phyloP scores from a whole-genome alignment of 2,329 filamentous ascomycete species.

The Colletotrichum tofieldiae region DNA sequence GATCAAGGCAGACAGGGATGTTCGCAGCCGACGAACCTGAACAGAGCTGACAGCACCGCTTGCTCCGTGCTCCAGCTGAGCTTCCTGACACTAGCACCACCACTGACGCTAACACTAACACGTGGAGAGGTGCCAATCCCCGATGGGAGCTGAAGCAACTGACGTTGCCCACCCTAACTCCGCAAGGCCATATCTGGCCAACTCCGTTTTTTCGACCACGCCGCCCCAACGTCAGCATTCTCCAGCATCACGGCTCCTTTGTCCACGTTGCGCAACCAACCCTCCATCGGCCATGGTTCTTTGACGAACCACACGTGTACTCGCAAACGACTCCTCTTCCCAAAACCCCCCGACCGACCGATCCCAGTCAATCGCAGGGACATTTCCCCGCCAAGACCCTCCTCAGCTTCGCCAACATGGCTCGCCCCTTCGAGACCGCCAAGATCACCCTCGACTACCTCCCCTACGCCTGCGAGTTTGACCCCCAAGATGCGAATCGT shows the following conservation, averaged over 20 bases:
- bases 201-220: constrained; percentile 32
- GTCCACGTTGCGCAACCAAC: constrained; percentile 9
- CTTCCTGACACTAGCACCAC: constrained; percentile 9
- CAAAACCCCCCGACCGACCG: background rate
- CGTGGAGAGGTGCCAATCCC: constrained; percentile 17
- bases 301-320: constrained; percentile 2
- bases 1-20: constrained; percentile 18
- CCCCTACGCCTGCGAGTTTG: constrained; percentile 90
- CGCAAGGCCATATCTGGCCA: constrained; percentile 38
- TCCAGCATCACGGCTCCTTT: background rate
- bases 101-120: constrained; percentile 12
- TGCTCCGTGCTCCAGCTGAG: constrained; percentile 37
- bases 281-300: constrained; percentile 12
- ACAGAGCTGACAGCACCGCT: constrained; percentile 26
- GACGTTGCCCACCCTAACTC: constrained; percentile 16
- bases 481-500: constrained; percentile 82
- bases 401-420: constrained; percentile 49
- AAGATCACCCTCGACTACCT: constrained; percentile 84
- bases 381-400: constrained; percentile 20
- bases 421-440: constrained; percentile 63
- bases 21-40: constrained; percentile 7
- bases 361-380: constrained; percentile 10
- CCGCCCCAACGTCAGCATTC: constrained; percentile 32
- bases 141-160: constrained; percentile 15
- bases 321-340: background rate